Conservation (phyloP, 2,329 filamentous ascomycete genomes). For the Alternaria novae-zelandiae region DNA sequence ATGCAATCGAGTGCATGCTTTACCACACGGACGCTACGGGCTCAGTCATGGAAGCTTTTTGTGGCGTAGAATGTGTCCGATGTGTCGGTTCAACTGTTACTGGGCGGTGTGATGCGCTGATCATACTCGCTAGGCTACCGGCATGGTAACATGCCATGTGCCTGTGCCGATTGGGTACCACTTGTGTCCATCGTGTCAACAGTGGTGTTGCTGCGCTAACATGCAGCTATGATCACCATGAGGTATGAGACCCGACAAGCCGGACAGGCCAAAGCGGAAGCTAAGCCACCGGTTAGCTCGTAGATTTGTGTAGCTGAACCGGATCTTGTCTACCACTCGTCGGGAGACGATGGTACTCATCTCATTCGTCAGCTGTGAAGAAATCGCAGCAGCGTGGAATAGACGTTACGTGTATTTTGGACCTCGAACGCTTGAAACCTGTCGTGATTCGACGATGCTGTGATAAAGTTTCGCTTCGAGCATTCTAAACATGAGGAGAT, state of each 20-base stretch:
- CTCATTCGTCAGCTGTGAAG: constrained; percentile 20
- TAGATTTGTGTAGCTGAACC: constrained; percentile 16
- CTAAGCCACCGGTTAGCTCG: constrained; percentile 18
- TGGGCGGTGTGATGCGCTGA: constrained; percentile 20
- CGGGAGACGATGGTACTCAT: constrained; percentile 16
- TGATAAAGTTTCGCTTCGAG: constrained; percentile 17
- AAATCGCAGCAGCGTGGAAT: constrained; percentile 4
- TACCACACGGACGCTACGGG: constrained; percentile 14
- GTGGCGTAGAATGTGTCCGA: constrained; percentile 26
- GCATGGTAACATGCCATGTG: constrained; percentile 13
- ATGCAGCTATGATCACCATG: constrained; percentile 28
- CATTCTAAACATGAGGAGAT: constrained; percentile 17
- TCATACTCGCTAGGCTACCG: constrained; percentile 20
- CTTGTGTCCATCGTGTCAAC: constrained; percentile 2
- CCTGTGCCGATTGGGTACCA: constrained; percentile 20
- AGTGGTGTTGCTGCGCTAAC: constrained; percentile 19
- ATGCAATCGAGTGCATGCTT: constrained; percentile 10
- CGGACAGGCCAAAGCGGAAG: constrained; percentile 24
- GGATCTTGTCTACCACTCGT: constrained; percentile 19
- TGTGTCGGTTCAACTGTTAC: constrained; percentile 18
- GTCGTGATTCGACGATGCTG: constrained; percentile 7
- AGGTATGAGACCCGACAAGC: constrained; percentile 22
- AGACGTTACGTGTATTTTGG: neutral
- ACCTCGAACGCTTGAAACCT: constrained; percentile 9
- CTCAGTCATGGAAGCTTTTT: constrained; percentile 28